Conservation (phyloP, 176 grass and related monocot genomes). For the Ananas comosus region DNA sequence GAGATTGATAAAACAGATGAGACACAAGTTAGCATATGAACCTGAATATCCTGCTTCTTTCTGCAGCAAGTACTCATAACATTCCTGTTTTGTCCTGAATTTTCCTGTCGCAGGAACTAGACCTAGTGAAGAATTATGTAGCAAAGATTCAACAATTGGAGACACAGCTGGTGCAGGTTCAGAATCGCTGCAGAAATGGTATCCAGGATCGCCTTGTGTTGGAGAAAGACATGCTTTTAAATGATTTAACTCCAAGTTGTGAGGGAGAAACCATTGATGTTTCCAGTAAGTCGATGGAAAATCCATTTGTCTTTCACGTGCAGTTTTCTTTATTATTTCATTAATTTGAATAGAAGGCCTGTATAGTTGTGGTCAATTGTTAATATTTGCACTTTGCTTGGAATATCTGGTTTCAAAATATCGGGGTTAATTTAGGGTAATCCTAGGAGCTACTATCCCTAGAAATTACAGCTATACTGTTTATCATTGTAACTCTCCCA, state of each 20-base stretch:
- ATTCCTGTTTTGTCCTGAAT: neutral
- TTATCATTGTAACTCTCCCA: too few relatives aligned
- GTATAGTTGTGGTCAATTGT: too few relatives aligned
- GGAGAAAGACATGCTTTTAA: constrained; percentile 41
- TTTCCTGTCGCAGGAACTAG: constrained; percentile 36
- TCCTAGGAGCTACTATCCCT: too few relatives aligned
- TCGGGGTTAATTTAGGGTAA: too few relatives aligned
- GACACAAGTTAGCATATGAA: constrained; percentile 30
- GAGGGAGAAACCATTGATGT: constrained; percentile 37
- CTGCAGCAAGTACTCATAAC: neutral
- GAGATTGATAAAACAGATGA: constrained; percentile 45
- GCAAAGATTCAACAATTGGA: constrained; percentile 86
- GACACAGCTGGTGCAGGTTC: constrained; percentile 40
- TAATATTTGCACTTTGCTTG: too few relatives aligned
- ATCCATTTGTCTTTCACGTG: neutral
- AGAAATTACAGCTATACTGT: too few relatives aligned
- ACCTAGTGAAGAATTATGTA: constrained; percentile 67
- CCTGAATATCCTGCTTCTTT: neutral
- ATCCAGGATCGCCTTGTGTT: constrained; percentile 36
- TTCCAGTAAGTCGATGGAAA: constrained; percentile 34
- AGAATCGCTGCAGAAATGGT: constrained; percentile 49
- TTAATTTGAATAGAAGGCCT: too few relatives aligned
- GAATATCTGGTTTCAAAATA: too few relatives aligned
- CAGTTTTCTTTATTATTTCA: too few relatives aligned
- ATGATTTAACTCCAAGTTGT: constrained; percentile 44